phyloP scores from a whole-genome alignment of 73 alveolate genomes.

The Paramecium bursaria region DNA sequence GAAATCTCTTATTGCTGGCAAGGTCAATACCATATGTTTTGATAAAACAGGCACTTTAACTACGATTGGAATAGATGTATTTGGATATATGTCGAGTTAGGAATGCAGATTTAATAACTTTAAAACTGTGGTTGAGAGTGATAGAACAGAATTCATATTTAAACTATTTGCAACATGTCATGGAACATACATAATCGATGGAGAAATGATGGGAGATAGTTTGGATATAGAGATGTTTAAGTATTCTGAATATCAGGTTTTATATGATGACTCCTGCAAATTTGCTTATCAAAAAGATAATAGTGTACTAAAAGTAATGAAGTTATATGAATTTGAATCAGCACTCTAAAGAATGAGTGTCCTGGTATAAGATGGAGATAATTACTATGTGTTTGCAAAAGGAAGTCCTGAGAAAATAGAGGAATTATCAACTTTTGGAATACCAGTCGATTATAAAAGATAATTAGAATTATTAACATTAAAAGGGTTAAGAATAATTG shows the following conservation, averaged over 20 bases:
- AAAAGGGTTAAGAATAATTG: slow-evolving; percentile 81
- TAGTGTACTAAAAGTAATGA: slow-evolving; percentile 29
- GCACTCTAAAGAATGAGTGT: slow-evolving; percentile 62
- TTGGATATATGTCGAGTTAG: slow-evolving; percentile 34
- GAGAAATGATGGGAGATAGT: slow-evolving; percentile 67
- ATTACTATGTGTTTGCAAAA: slow-evolving; percentile 70
- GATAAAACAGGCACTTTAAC: slow-evolving; percentile 66
- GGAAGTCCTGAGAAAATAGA: slow-evolving; percentile 82
- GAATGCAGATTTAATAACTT: slow-evolving; percentile 15
- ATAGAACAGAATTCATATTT: slow-evolving; percentile 10
- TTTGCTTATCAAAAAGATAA: not conserved
- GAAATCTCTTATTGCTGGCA: slow-evolving; percentile 65
- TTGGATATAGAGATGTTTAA: slow-evolving; percentile 64
- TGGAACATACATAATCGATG: slow-evolving; percentile 59
- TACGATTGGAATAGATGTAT: slow-evolving; percentile 60
- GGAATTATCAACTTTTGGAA: slow-evolving; percentile 80
- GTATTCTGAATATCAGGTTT: slow-evolving; percentile 31
- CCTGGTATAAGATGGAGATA: slow-evolving; percentile 54
- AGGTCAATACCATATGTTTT: slow-evolving; percentile 54
- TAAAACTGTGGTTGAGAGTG: no score
- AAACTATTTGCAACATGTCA: slow-evolving; percentile 69
- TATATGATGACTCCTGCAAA: slow-evolving; percentile 23
- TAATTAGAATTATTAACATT: slow-evolving; percentile 73
- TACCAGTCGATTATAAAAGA: slow-evolving; percentile 75
- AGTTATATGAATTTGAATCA: slow-evolving; percentile 67